Conservation (phyloP, 148 eudicot species). For the Amaranthus palmeri region DNA sequence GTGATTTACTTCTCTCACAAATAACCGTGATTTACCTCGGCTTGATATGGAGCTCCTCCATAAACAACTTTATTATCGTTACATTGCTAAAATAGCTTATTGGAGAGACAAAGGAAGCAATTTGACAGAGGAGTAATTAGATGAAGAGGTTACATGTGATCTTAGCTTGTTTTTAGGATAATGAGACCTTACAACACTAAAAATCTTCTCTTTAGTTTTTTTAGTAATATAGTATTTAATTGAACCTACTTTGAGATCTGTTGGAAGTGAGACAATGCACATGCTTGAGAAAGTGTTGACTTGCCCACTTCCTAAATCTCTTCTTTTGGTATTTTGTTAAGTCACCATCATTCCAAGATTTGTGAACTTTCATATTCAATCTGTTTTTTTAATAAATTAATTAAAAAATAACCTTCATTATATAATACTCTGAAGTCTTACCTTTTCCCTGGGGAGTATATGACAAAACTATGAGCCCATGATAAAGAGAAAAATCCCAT, state of each 20-base stretch:
- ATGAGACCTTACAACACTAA: constrained; percentile 20
- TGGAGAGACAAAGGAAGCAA: too few relatives aligned
- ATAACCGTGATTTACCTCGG: too few relatives aligned
- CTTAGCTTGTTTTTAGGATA: constrained; percentile 32
- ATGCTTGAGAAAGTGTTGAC: constrained; percentile 50
- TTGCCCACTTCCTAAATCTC: constrained; percentile 33
- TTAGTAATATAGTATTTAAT: background rate
- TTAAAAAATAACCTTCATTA: background rate
- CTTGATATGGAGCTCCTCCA: too few relatives aligned
- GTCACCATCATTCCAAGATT: constrained; percentile 4
- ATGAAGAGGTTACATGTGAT: constrained; percentile 26
- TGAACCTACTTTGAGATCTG: constrained; percentile 23
- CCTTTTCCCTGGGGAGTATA: background rate
- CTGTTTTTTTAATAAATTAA: background rate
- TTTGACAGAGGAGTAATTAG: background rate
- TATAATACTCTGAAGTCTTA: background rate
- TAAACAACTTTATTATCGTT: too few relatives aligned
- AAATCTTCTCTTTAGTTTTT: background rate
- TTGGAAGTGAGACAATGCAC: constrained; percentile 45
- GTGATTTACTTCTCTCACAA: too few relatives aligned
- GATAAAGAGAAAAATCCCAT: background rate
- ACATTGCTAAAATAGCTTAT: too few relatives aligned
- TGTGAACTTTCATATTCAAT: constrained; percentile 3
- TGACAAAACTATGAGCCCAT: background rate
- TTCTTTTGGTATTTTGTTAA: constrained; percentile 11